Evolutionary conservation across 2,329 filamentous ascomycete genomes (phyloP).

Genomic region (Cladosporium sp.): DNA sequence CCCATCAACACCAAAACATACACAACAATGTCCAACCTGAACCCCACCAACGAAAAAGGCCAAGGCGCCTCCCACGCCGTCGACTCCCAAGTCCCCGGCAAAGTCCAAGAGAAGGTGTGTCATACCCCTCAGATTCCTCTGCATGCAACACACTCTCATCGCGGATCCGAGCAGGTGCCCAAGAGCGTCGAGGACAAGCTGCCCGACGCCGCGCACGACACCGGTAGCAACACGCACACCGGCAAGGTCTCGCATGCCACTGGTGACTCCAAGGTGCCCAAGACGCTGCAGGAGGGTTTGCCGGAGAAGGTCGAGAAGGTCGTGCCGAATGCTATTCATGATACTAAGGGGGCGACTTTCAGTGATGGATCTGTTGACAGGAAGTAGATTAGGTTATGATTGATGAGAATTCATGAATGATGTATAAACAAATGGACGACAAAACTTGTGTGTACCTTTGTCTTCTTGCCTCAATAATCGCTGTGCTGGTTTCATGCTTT

Average conservation of each 20-base stretch:
- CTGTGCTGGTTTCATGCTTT: too few species aligned
- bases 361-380: conserved; percentile 19
- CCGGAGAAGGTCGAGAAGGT: conserved; percentile 42
- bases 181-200: conserved; percentile 36
- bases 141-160: conserved; percentile 1
- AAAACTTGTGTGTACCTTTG: too few species aligned
- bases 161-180: conserved; percentile 20
- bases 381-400: conserved; percentile 13
- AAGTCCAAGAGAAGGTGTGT: conserved; percentile 36
- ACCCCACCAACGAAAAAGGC: conserved; percentile 28
- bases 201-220: conserved; percentile 37
- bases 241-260: conserved; percentile 38
- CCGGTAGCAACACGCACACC: conserved; percentile 29
- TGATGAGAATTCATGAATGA: neutral
- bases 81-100: conserved; percentile 37
- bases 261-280: conserved; percentile 38
- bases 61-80: conserved; percentile 40
- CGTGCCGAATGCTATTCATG: conserved; percentile 41
- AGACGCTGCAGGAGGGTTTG: conserved; percentile 40
- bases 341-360: conserved; percentile 29
- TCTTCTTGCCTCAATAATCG: too few species aligned
- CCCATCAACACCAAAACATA: neutral
- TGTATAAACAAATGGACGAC: too few species aligned
- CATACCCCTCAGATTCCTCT: neutral
- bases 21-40: neutral